Evolutionary conservation across 2,329 filamentous ascomycete species (phyloP).

Genomic region (Colletotrichum liriopes): DNA sequence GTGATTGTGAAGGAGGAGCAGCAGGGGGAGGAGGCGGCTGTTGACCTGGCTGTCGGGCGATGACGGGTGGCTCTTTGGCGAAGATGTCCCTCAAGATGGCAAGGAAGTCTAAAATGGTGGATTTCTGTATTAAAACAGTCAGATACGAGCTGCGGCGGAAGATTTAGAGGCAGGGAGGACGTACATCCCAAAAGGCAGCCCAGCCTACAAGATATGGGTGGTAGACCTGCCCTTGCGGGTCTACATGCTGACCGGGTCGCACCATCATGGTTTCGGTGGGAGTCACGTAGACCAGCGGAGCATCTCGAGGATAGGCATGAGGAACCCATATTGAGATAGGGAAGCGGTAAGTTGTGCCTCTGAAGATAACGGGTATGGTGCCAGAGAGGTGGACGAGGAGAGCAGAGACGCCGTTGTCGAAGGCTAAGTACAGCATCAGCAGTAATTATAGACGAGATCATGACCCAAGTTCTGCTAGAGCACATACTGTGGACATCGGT

Average conservation of each 20-base stretch:
- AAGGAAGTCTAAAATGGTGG: slow-evolving; percentile 86
- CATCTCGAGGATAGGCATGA: slow-evolving; percentile 87
- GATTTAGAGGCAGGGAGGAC: slow-evolving; percentile 54
- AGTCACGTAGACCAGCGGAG: slow-evolving; percentile 90
- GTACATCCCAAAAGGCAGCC: slow-evolving; percentile 90
- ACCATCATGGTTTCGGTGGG: slow-evolving; percentile 92
- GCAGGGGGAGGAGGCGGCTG: slow-evolving; percentile 53
- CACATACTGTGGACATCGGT: slow-evolving; percentile 94
- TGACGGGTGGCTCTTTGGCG: slow-evolving; percentile 93
- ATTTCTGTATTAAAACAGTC: slow-evolving; percentile 73
- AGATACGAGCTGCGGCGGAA: slow-evolving; percentile 1
- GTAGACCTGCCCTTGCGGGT: slow-evolving; percentile 92
- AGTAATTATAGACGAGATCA: slow-evolving; percentile 15
- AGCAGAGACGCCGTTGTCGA: slow-evolving; percentile 88
- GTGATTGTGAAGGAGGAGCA: slow-evolving; percentile 51
- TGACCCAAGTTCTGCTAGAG: slow-evolving; percentile 32
- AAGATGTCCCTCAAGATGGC: slow-evolving; percentile 89
- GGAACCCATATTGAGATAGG: slow-evolving; percentile 95
- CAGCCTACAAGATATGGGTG: slow-evolving; percentile 96
- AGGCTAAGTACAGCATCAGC: slow-evolving; percentile 71
- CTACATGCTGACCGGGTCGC: slow-evolving; percentile 93
- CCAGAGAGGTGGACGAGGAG: slow-evolving; percentile 89
- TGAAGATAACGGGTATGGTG: slow-evolving; percentile 92
- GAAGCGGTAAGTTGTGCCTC: slow-evolving; percentile 90
- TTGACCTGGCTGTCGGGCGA: slow-evolving; percentile 76